Percentiles rank a stretch among this genome's conserved stretches.
Conservation (phyloP, 75 land plant species). For the Cunninghamia lanceolata region DNA sequence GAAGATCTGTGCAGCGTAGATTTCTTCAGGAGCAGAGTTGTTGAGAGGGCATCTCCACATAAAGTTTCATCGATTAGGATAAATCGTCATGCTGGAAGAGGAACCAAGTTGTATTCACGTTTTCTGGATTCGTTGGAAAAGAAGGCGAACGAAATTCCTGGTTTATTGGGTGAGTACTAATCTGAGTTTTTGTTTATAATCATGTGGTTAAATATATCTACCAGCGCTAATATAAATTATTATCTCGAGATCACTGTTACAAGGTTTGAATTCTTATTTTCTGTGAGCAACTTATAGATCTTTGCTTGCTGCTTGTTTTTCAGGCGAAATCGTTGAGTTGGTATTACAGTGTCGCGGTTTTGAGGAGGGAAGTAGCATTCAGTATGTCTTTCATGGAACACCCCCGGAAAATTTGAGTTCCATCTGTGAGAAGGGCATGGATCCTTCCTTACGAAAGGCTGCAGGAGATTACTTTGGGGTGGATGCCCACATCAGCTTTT, state of each 20-base stretch:
- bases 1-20: no score
- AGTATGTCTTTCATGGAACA: neutral
- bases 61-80: no score
- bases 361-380: neutral
- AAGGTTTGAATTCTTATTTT: no score
- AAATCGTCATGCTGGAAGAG: neutral
- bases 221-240: no score
- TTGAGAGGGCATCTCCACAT: no score
- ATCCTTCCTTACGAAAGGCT: no score
- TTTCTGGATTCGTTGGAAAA: neutral
- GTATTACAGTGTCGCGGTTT: neutral
- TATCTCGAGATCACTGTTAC: no score
- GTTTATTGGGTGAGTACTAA: no score
- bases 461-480: neutral
- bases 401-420: neutral
- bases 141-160: neutral
- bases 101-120: neutral
- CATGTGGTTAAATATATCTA: no score
- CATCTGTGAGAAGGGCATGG: neutral
- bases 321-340: neutral
- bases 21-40: no score
- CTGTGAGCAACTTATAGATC: no score
- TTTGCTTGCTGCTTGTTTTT: neutral
- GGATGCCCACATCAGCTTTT: neutral
- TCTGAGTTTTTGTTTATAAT: no score